A percentile compares a stretch with the other conserved stretches of the same genome.
These are phyloP conservation scores for Ceratocystiopsis minuta DNA, from an alignment of 2,329 filamentous ascomycete species.

Conservation along the genomic window DNA sequence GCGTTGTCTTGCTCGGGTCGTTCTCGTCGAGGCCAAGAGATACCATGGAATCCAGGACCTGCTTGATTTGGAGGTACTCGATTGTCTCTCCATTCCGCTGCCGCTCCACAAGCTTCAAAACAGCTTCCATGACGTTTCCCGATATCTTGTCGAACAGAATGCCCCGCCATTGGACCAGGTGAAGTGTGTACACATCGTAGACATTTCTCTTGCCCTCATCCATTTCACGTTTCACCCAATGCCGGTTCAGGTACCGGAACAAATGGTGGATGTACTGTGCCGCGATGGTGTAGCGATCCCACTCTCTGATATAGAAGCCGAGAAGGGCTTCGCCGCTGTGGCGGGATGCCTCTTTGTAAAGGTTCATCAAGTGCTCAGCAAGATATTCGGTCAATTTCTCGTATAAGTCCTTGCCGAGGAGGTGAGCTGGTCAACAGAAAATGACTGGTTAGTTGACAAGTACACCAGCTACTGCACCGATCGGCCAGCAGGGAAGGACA, in stretches of 20 bases:
- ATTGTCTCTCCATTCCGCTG: conserved; percentile 96
- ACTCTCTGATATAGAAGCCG: conserved; percentile 88
- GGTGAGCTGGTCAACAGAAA: conserved; percentile 44
- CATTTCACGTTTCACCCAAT: conserved; percentile 98
- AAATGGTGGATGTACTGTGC: conserved; percentile 96
- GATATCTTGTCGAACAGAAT: conserved; percentile 77
- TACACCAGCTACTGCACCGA: no score
- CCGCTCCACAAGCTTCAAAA: conserved; percentile 88
- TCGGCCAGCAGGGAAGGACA: no score
- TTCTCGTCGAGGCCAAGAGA: conserved; percentile 86
- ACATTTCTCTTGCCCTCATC: conserved; percentile 97
- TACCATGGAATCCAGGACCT: conserved; percentile 90
- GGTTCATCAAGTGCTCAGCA: conserved; percentile 51
- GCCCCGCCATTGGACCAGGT: conserved; percentile 86
- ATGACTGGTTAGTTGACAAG: no score
- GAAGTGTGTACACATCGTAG: conserved; percentile 93
- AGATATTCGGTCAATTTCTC: conserved; percentile 80
- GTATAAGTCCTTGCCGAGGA: conserved; percentile 92
- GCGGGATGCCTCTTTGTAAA: conserved; percentile 54
- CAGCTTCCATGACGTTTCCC: conserved; percentile 81
- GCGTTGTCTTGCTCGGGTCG: conserved; percentile 80
- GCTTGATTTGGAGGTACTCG: conserved; percentile 91
- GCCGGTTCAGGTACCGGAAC: conserved; percentile 87
- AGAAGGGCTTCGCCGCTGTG: conserved; percentile 84
- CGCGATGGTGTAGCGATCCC: conserved; percentile 85